Evolutionary conservation across 2,329 filamentous ascomycete species (phyloP).

Genomic region (Botrytis porri): DNA sequence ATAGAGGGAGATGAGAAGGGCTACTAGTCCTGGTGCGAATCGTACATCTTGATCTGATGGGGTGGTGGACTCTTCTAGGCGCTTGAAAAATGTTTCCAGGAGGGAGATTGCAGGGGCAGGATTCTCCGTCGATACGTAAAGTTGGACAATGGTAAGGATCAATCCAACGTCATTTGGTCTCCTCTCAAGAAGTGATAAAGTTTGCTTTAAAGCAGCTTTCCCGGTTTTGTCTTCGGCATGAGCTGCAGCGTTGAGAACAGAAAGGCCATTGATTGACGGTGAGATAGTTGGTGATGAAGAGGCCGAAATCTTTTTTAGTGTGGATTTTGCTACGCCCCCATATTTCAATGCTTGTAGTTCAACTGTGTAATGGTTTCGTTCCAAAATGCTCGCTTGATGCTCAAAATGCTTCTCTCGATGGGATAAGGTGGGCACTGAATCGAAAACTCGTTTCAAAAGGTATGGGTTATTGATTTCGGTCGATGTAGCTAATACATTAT

Average conservation of each 20-base stretch:
- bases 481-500: constrained; percentile 54
- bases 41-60: constrained; percentile 64
- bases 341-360: constrained; percentile 68
- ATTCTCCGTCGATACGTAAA: constrained; percentile 72
- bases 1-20: constrained; percentile 76
- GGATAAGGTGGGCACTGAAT: constrained; percentile 50
- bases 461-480: constrained; percentile 60
- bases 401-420: constrained; percentile 65
- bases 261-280: constrained; percentile 52
- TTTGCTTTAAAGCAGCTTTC: constrained; percentile 65
- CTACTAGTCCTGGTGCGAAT: constrained; percentile 81
- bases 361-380: constrained; percentile 61
- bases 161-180: constrained; percentile 79
- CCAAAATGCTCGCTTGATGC: constrained; percentile 63
- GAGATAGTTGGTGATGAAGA: constrained; percentile 49
- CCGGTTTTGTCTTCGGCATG: constrained; percentile 61
- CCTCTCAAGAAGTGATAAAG: constrained; percentile 67
- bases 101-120: constrained; percentile 70
- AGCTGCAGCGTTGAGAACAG: constrained; percentile 71
- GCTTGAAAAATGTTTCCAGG: constrained; percentile 71
- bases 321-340: constrained; percentile 54
- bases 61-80: constrained; percentile 61
- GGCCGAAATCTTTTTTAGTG: constrained; percentile 44
- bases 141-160: constrained; percentile 73
- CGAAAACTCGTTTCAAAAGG: constrained; percentile 59